Percentiles rank a stretch among this genome's conserved stretches.
Evolutionary conservation across 2,329 filamentous ascomycete species (phyloP).

Genomic region (Emydomyces testavorans): DNA sequence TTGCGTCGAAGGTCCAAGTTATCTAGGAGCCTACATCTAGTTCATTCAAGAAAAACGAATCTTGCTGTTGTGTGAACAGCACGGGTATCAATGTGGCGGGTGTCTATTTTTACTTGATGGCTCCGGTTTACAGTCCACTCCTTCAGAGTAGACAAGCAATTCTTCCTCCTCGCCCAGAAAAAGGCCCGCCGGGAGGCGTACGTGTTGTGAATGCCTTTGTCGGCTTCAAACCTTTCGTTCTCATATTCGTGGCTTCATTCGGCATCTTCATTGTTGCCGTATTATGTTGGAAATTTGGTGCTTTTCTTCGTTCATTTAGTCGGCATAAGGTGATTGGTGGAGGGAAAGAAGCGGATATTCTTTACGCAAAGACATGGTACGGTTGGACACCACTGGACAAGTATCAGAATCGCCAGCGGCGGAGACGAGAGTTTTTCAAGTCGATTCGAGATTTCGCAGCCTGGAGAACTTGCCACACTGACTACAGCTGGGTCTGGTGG

Average conservation of each 20-base stretch:
- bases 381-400: constrained; percentile 30
- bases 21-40: too few species aligned
- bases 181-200: constrained; percentile 19
- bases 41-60: neutral
- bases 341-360: constrained; percentile 24
- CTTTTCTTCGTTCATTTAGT: constrained; percentile 29
- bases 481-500: constrained; percentile 35
- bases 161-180: constrained; percentile 20
- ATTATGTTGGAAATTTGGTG: constrained; percentile 31
- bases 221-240: constrained; percentile 23
- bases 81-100: neutral
- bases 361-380: constrained; percentile 34
- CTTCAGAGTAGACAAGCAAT: constrained; percentile 14
- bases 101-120: constrained; percentile 9
- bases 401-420: constrained; percentile 24
- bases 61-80: neutral
- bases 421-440: constrained; percentile 17
- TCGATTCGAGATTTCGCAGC: constrained; percentile 22
- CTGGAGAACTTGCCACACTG: constrained; percentile 28
- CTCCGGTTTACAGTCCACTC: constrained; percentile 11
- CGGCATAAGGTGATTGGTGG: constrained; percentile 24
- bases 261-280: constrained; percentile 30
- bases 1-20: constrained; percentile 9
- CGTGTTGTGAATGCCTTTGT: constrained; percentile 22
- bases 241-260: constrained; percentile 29